Evolutionary conservation across 2,329 filamentous ascomycete genomes (phyloP), one percentile per base, ranked within the genome.

Genomic region (Cryphonectria radicalis): DNA sequence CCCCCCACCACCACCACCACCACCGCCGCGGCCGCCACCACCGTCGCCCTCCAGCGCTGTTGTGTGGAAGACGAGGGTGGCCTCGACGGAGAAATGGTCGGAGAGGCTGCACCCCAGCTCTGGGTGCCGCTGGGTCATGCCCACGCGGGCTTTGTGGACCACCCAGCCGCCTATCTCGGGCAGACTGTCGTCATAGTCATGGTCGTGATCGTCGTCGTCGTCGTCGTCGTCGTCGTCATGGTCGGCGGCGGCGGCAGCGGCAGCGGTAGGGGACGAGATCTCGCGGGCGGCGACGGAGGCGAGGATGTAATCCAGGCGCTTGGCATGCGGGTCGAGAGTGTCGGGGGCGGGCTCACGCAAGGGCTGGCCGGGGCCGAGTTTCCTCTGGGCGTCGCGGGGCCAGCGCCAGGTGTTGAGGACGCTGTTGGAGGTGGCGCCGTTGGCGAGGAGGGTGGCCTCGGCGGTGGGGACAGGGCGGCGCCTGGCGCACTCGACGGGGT

Each of bases 241-340:
- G 28, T 1, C 28, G 28, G 28, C 28, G 28, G 6, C 17, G 32
- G 4, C 32, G 59, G 4, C 32, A 8, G 4, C 59, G 10, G 28
- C 14, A 19, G 37, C 4, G 1, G 22, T 0, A 7, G 55, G 13
- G 25, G 55, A 59, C 74, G 17, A 85, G 62, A 72, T 42, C 62
- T 72, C 71, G 25, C 69, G 72, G 40, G 72, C 57, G 6, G 66
- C 87, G 17, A 88, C 87, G 1, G 88, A 89, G 75, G 93, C 91
- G 81, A 99, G 98, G 77, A 99, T 92, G 81, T 99, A 99, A 82
- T 99, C 96, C 64, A 98, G 87, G 32, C 96, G 87, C 80, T 97
- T 95, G n/a, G 92, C 95, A 35, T 85, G 86, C 0, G 89, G 89
- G 78, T 98, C 95, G 4, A 85, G 81, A 0, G 89, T 88, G 63